Percentiles rank a stretch among this genome's conserved stretches.
phyloP scores from a whole-genome alignment of 352 stramenopile genomes.

The Phytopythium montanum region DNA sequence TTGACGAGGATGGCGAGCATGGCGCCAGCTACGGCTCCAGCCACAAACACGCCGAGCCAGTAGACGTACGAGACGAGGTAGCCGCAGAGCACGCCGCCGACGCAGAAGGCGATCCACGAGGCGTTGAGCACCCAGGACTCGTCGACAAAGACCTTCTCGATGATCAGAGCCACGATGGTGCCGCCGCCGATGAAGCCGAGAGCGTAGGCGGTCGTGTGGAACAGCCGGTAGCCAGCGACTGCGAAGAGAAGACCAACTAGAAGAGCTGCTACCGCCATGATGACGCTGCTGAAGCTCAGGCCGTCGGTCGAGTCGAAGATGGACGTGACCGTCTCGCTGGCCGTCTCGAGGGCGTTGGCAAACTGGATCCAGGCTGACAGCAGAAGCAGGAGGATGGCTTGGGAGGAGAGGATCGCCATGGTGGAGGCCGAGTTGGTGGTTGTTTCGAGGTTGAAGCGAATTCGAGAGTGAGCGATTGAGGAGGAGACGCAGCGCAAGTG shows the following conservation, averaged over 20 bases:
- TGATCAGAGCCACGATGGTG: constrained; percentile 37
- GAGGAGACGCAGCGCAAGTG: background rate
- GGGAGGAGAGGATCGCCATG: background rate
- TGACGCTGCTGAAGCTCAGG: constrained; percentile 29
- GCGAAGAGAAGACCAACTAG: constrained; percentile 39
- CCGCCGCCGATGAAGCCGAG: constrained; percentile 57
- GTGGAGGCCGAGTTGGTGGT: background rate
- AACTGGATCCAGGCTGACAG: constrained; percentile 7
- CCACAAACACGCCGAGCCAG: constrained; percentile 47
- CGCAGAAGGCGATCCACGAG: constrained; percentile 72
- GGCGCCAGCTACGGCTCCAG: constrained; percentile 48
- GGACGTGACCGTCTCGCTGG: constrained; percentile 22
- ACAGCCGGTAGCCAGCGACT: constrained; percentile 54
- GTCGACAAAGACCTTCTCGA: constrained; percentile 53
- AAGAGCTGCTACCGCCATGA: constrained; percentile 37
- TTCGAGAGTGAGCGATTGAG: constrained; percentile 16
- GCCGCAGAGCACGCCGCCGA: constrained; percentile 46
- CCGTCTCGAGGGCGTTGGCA: constrained; percentile 12
- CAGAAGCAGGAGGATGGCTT: constrained; percentile 8
- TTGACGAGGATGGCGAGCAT: constrained; percentile 58
- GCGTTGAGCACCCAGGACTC: constrained; percentile 45
- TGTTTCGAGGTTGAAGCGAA: constrained; percentile 6
- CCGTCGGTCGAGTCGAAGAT: constrained; percentile 31
- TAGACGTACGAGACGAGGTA: constrained; percentile 51
- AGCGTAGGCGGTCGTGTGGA: constrained; percentile 52